These are phyloP conservation scores for Nemania bipapillata DNA, from an alignment of 2,329 filamentous ascomycete genomes.

Conservation along the genomic window DNA sequence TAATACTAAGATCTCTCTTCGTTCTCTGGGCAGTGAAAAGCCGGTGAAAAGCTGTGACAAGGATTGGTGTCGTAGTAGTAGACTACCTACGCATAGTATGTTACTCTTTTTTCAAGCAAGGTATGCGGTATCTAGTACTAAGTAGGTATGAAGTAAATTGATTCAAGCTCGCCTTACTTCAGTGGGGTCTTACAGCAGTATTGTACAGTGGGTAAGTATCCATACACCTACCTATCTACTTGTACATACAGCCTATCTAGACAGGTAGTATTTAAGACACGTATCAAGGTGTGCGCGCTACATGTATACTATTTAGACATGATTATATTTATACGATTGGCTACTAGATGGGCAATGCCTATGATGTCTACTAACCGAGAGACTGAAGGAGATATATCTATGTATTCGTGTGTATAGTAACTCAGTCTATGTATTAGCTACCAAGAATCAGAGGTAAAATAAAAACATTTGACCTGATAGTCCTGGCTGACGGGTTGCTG, in stretches of 20 bases:
- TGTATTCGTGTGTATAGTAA: too few species aligned
- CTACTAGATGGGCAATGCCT: too few species aligned
- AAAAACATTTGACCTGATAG: constrained; percentile 6
- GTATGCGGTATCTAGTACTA: neutral
- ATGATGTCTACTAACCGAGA: too few species aligned
- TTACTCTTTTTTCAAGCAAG: neutral
- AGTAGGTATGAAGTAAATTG: neutral
- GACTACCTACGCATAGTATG: neutral
- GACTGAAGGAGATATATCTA: too few species aligned
- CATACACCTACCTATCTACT: too few species aligned
- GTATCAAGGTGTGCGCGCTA: too few species aligned
- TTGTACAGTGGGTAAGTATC: neutral
- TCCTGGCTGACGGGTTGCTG: constrained; percentile 10
- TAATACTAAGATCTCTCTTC: constrained; percentile 37
- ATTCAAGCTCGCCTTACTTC: neutral
- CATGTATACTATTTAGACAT: too few species aligned
- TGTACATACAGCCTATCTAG: too few species aligned
- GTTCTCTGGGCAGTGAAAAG: constrained; percentile 49
- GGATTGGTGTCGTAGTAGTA: constrained; percentile 39
- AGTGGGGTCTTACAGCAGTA: neutral
- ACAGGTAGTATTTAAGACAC: too few species aligned
- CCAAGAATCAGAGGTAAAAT: too few species aligned
- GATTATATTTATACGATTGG: too few species aligned
- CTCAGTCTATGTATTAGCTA: too few species aligned
- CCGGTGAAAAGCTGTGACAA: constrained; percentile 41